Conservation (phyloP, 129 eudicot genomes). For the Tagetes erecta region DNA sequence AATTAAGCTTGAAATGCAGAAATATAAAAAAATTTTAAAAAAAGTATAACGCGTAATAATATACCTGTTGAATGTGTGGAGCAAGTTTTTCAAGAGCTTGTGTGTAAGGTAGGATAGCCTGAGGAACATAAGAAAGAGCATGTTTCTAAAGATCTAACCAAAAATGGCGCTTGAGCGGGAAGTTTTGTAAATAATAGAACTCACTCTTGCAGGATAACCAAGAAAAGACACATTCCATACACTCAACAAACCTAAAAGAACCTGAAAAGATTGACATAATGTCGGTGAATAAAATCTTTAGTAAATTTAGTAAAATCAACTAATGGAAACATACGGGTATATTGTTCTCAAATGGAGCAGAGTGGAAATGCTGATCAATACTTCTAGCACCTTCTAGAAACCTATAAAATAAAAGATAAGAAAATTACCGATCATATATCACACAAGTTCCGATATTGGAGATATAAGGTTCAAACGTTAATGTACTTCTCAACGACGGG, state of each 20-base stretch:
- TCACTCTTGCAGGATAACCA: conserved; percentile 94
- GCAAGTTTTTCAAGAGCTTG: conserved; percentile 98
- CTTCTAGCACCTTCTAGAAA: conserved; percentile 85
- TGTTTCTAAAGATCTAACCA: conserved; percentile 10
- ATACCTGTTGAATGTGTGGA: conserved; percentile 96
- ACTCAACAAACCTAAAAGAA: conserved; percentile 90
- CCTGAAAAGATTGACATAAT: conserved; percentile 45
- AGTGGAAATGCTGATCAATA: conserved; percentile 80
- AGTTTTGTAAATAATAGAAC: conserved; percentile 25
- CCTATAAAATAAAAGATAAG: conserved; percentile 38
- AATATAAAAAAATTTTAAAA: conserved; percentile 7
- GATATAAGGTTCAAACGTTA: conserved; percentile 23
- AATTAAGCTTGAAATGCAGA: conserved; percentile 19
- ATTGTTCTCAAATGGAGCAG: conserved; percentile 77
- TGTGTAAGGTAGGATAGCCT: conserved; percentile 95
- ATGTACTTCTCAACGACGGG: conserved; percentile 76
- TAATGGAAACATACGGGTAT: conserved; percentile 59
- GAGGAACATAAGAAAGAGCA: conserved; percentile 16
- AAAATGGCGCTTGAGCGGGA: not conserved
- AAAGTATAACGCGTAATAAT: conserved; percentile 24
- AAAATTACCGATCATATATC: not conserved
- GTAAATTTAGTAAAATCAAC: not conserved
- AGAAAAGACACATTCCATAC: conserved; percentile 95
- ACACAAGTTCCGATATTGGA: too few species aligned
- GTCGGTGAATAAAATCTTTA: not conserved